Percentiles rank a stretch among this genome's conserved stretches.
These are phyloP conservation scores for Umbelopsis sp. DNA, from an alignment of 192 early-diverging fungal genomes.

Conservation along the genomic window DNA sequence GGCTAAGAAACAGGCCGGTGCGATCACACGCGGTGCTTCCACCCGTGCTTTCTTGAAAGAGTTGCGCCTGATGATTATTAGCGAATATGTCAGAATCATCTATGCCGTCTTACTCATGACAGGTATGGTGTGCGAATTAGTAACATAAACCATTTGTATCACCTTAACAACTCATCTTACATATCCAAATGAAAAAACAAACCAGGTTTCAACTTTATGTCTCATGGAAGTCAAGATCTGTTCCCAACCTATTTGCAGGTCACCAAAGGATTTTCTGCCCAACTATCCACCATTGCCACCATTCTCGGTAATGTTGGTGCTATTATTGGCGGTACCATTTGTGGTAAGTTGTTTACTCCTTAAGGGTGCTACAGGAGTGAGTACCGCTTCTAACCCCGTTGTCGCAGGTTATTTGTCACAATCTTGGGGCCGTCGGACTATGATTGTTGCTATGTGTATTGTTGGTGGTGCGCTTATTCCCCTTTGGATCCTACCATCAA, in stretches of 20 bases:
- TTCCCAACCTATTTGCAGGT: conserved; percentile 47
- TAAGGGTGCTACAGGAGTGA: neutral
- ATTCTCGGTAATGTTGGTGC: conserved; percentile 68
- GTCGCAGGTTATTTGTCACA: conserved; percentile 60
- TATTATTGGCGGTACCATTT: conserved; percentile 66
- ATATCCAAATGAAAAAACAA: neutral
- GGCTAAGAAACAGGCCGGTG: no score
- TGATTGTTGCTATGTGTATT: conserved; percentile 51
- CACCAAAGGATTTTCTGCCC: neutral
- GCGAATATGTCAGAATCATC: conserved; percentile 56
- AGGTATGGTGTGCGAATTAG: neutral
- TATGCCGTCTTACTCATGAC: conserved; percentile 61
- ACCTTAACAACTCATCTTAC: neutral
- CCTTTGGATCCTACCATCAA: conserved; percentile 60
- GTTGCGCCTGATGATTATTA: conserved; percentile 30
- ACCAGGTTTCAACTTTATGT: conserved; percentile 67
- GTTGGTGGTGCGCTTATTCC: conserved; percentile 66
- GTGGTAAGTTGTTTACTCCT: conserved; percentile 33
- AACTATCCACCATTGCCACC: conserved; percentile 49
- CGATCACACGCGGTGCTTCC: neutral
- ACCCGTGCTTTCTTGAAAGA: conserved; percentile 22
- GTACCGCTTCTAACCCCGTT: neutral
- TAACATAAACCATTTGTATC: neutral
- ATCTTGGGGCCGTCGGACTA: conserved; percentile 63
- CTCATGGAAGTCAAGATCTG: conserved; percentile 71